Evolutionary conservation across 352 stramenopile species (phyloP).

Genomic region (Globisporangium radiosum): DNA sequence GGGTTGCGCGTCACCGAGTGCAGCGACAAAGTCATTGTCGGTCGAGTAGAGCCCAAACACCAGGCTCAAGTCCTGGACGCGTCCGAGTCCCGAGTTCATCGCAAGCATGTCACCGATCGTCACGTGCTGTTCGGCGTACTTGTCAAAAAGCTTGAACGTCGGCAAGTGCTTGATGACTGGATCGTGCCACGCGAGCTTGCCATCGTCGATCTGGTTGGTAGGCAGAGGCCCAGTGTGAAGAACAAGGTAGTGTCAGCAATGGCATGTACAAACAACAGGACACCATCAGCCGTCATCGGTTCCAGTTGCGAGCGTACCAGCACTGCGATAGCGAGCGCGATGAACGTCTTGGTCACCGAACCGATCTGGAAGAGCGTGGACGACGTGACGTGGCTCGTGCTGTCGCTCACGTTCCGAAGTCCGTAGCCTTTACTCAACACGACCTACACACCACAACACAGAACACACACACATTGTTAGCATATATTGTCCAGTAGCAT

Average conservation of each 20-base stretch:
- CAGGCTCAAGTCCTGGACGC: constrained; percentile 15
- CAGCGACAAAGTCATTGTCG: constrained; percentile 30
- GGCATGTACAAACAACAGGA: not conserved
- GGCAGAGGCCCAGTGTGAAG: not conserved
- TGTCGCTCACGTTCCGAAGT: constrained; percentile 27
- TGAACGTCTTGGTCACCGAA: constrained; percentile 61
- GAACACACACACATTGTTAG: not conserved
- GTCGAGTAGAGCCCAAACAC: constrained; percentile 32
- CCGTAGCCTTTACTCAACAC: constrained; percentile 37
- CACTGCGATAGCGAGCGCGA: constrained; percentile 34
- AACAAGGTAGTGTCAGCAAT: not conserved
- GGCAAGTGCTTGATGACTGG: constrained; percentile 49
- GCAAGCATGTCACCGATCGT: constrained; percentile 44
- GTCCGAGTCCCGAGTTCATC: constrained; percentile 56
- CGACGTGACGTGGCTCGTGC: constrained; percentile 22
- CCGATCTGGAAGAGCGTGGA: constrained; percentile 61
- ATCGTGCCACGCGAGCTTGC: constrained; percentile 44
- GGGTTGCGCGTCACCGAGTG: constrained; percentile 30
- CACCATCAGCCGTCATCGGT: no score
- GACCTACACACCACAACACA: constrained; percentile 7
- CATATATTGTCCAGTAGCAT: not conserved
- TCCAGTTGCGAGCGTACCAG: constrained; percentile 14
- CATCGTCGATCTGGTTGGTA: constrained; percentile 30
- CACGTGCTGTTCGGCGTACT: constrained; percentile 43
- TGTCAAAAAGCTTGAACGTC: constrained; percentile 44